These are phyloP conservation scores for Erodium trifolium DNA, from an alignment of 441 rosid genomes.

Conservation along the genomic window DNA sequence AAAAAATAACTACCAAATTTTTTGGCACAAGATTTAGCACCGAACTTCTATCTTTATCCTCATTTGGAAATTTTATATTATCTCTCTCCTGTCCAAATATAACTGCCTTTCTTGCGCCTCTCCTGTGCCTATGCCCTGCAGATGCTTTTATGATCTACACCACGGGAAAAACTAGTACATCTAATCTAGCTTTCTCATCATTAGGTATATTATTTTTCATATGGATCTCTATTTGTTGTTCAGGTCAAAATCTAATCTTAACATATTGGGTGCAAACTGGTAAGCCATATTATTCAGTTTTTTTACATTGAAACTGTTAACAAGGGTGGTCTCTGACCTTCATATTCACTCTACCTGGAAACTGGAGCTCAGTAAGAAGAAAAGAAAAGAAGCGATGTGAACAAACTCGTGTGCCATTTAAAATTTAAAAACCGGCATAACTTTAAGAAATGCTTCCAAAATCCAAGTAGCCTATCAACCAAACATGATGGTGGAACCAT, in stretches of 20 bases:
- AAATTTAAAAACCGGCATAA: neutral
- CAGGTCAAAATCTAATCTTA: neutral
- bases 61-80: too few species aligned
- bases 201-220: neutral
- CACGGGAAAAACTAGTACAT: neutral
- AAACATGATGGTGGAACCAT: neutral
- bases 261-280: neutral
- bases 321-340: neutral
- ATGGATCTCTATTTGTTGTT: neutral
- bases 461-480: neutral
- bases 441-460: neutral
- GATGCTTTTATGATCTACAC: too few species aligned
- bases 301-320: neutral
- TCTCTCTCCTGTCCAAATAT: too few species aligned
- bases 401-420: neutral
- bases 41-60: too few species aligned
- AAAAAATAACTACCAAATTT: too few species aligned
- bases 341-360: neutral
- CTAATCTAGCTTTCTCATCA: neutral
- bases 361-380: neutral
- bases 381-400: neutral
- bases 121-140: too few species aligned
- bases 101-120: too few species aligned
- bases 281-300: neutral
- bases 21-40: too few species aligned